These are phyloP conservation scores for Oxytropis ochrocephala DNA, from an alignment of 306 rosid genomes.

Conservation along the genomic window DNA sequence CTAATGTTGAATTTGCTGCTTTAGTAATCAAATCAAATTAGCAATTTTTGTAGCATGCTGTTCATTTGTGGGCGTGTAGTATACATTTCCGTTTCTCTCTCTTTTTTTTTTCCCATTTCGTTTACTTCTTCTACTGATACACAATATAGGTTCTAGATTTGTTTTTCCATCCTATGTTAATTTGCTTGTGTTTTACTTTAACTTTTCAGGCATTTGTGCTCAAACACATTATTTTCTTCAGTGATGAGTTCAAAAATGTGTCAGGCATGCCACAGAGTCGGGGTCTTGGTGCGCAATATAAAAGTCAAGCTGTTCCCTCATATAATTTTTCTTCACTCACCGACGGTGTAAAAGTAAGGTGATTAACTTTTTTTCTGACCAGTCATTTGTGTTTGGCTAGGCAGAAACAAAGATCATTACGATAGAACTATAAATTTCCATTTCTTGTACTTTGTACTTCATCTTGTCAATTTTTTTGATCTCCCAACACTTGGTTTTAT, in stretches of 20 bases:
- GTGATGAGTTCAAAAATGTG: conserved; percentile 44
- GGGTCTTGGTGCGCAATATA: conserved; percentile 40
- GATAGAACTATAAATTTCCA: not conserved
- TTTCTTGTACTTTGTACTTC: not conserved
- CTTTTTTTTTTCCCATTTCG: conserved; percentile 3
- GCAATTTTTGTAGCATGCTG: not conserved
- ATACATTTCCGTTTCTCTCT: not conserved
- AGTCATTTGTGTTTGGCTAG: conserved; percentile 22
- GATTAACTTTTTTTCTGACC: conserved; percentile 32
- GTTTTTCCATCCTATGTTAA: not conserved
- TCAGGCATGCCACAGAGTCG: conserved; percentile 37
- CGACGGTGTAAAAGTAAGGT: conserved; percentile 80
- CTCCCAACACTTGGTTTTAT: not conserved
- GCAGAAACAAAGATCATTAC: not conserved
- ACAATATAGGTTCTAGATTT: not conserved
- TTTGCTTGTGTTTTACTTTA: conserved; percentile 23
- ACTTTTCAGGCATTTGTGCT: conserved; percentile 84
- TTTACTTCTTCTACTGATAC: not conserved
- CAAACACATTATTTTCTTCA: conserved; percentile 75
- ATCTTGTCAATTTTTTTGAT: not conserved
- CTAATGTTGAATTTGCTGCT: conserved; percentile 14
- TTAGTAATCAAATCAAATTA: conserved; percentile 6
- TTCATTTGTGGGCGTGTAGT: conserved; percentile 1
- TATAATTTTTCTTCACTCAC: conserved; percentile 58
- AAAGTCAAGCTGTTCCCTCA: conserved; percentile 50